phyloP scores from a whole-genome alignment of 495 filamentous ascomycete genomes.

The Penicillium cinerascens region DNA sequence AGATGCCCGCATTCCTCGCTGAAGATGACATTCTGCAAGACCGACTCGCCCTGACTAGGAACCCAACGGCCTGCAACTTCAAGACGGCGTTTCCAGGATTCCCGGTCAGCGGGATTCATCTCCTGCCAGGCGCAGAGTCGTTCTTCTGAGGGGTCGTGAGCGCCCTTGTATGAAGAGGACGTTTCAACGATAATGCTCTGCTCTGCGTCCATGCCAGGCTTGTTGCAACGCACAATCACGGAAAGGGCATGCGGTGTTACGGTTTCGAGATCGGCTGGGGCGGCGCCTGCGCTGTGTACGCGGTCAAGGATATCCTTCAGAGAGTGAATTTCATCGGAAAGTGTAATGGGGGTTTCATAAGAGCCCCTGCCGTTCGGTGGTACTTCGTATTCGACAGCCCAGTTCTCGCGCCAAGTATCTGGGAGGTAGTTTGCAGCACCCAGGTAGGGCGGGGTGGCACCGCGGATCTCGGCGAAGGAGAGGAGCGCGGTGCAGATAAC shows the following conservation, averaged over 20 bases:
- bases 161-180: not conserved
- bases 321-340: conserved; percentile 11
- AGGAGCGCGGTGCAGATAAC: conserved; percentile 62
- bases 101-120: conserved; percentile 53
- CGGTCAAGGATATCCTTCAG: conserved; percentile 24
- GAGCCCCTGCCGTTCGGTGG: conserved; percentile 16
- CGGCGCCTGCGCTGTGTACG: conserved; percentile 24
- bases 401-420: conserved; percentile 28
- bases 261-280: conserved; percentile 21
- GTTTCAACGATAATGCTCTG: conserved; percentile 26
- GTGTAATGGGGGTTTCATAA: not conserved
- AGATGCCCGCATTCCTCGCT: conserved; percentile 59
- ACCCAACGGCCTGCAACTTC: conserved; percentile 70
- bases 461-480: conserved; percentile 63
- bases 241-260: conserved; percentile 12
- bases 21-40: conserved; percentile 74
- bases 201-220: conserved; percentile 15
- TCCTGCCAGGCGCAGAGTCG: conserved; percentile 64
- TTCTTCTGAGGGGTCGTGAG: conserved; percentile 4
- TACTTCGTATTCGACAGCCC: conserved; percentile 15
- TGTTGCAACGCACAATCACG: conserved; percentile 27
- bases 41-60: conserved; percentile 64
- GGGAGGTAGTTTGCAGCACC: conserved; percentile 48
- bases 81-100: conserved; percentile 66
- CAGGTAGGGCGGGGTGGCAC: conserved; percentile 54